Conservation (phyloP, 2,329 filamentous ascomycete genomes). For the Aureobasidium sp. region DNA sequence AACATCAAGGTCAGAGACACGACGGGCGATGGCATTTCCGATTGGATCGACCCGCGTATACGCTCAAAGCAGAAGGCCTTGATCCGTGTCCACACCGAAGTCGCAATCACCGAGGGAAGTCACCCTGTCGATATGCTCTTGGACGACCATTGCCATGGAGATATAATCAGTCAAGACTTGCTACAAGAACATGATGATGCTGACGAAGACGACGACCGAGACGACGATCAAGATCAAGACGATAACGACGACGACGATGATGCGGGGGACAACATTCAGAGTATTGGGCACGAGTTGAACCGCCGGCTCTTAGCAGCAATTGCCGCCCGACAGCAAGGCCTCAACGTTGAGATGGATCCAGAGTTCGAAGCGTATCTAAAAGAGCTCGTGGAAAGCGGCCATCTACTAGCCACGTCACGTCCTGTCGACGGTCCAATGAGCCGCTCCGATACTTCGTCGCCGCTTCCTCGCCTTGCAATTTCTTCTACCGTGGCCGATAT, state of each 20-base stretch:
- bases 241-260: slow-evolving; percentile 13
- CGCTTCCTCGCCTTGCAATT: not conserved
- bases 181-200: slow-evolving; percentile 16
- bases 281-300: slow-evolving; percentile 7
- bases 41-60: slow-evolving; percentile 47
- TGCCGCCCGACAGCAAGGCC: slow-evolving; percentile 23
- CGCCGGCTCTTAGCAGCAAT: slow-evolving; percentile 14
- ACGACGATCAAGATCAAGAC: not conserved
- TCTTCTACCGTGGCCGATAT: not conserved
- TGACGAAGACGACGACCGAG: slow-evolving; percentile 14
- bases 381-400: slow-evolving; percentile 25
- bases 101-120: slow-evolving; percentile 2
- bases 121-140: not conserved
- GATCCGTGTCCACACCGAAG: slow-evolving; percentile 3
- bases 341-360: slow-evolving; percentile 20
- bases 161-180: not conserved
- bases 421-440: slow-evolving; percentile 7
- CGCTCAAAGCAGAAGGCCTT: slow-evolving; percentile 18
- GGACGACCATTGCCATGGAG: not conserved
- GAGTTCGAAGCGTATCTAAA: slow-evolving; percentile 29
- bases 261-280: not conserved
- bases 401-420: slow-evolving; percentile 12
- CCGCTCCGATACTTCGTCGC: not conserved
- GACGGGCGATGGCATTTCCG: slow-evolving; percentile 57
- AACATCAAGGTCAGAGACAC: slow-evolving; percentile 63